Percentiles rank a stretch among this genome's conserved stretches.
These are phyloP conservation scores for Steccherinum ochraceum DNA, from an alignment of 768 basidiomycete genomes.

Conservation along the genomic window DNA sequence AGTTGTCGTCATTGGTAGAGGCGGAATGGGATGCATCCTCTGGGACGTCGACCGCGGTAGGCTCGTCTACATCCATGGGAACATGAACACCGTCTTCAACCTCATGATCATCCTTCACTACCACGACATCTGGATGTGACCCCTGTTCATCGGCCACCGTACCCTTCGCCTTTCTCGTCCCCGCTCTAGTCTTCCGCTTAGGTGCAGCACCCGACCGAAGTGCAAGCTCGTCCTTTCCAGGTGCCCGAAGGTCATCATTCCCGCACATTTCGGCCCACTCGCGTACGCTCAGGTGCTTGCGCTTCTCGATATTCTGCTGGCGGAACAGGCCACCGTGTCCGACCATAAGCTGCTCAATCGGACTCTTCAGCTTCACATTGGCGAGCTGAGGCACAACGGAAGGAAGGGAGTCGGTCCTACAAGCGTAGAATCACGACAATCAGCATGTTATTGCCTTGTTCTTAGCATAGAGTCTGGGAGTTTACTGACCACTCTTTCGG, in stretches of 20 bases:
- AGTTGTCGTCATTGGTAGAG: neutral
- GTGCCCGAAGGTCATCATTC: constrained; percentile 67
- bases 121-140: constrained; percentile 16
- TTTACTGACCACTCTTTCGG: constrained; percentile 82
- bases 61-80: constrained; percentile 8
- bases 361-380: constrained; percentile 73
- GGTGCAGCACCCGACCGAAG: constrained; percentile 37
- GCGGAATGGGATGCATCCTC: neutral
- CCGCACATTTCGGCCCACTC: constrained; percentile 81
- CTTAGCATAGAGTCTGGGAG: constrained; percentile 8
- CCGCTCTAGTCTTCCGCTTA: constrained; percentile 30
- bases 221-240: constrained; percentile 65
- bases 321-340: constrained; percentile 84
- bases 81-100: constrained; percentile 25
- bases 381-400: constrained; percentile 64
- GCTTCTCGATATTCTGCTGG: constrained; percentile 87
- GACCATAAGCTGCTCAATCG: constrained; percentile 91
- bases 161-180: constrained; percentile 34
- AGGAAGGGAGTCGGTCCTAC: constrained; percentile 70
- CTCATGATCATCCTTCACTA: constrained; percentile 44
- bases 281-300: constrained; percentile 74
- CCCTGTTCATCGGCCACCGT: constrained; percentile 41
- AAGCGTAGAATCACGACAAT: neutral
- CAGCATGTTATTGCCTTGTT: constrained; percentile 10
- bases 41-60: neutral